Evolutionary conservation across 1,139 yeast genomes (phyloP).

Genomic region (Kodamaea arcana): DNA sequence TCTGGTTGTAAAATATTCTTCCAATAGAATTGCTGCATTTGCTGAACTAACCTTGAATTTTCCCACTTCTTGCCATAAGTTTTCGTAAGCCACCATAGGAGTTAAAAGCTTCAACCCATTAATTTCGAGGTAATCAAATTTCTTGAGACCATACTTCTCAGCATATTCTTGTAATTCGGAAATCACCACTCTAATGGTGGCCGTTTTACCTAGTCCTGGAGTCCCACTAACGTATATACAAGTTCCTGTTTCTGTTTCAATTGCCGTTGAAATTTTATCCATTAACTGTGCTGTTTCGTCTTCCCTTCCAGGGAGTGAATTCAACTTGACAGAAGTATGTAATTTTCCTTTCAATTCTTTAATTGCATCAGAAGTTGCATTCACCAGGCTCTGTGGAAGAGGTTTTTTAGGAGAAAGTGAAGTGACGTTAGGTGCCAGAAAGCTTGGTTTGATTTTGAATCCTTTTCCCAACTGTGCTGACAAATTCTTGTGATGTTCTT

Average conservation of each 20-base stretch:
- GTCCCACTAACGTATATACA: slow-evolving; percentile 93
- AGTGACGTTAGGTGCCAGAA: slow-evolving; percentile 21
- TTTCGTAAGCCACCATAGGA: slow-evolving; percentile 85
- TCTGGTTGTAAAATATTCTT: slow-evolving; percentile 30
- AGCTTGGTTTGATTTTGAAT: slow-evolving; percentile 24
- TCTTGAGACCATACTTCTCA: slow-evolving; percentile 44
- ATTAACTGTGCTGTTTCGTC: slow-evolving; percentile 76
- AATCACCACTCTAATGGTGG: slow-evolving; percentile 84
- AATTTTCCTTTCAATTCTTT: slow-evolving; percentile 54
- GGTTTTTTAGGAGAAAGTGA: slow-evolving; percentile 22
- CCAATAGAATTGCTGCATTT: slow-evolving; percentile 50
- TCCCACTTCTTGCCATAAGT: slow-evolving; percentile 71
- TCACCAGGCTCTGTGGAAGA: slow-evolving; percentile 9
- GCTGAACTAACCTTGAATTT: slow-evolving; percentile 60
- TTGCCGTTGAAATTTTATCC: slow-evolving; percentile 69
- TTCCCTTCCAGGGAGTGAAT: slow-evolving; percentile 82
- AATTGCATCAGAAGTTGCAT: slow-evolving; percentile 40
- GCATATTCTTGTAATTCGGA: slow-evolving; percentile 53
- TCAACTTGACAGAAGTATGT: slow-evolving; percentile 62
- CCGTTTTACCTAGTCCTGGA: slow-evolving; percentile 97
- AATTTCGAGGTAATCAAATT: slow-evolving; percentile 76
- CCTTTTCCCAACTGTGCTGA: slow-evolving; percentile 26
- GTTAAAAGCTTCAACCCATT: slow-evolving; percentile 83
- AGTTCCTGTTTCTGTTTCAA: slow-evolving; percentile 69
- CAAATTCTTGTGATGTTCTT: too few species aligned